These are phyloP conservation scores for Candida caryicola DNA, from an alignment of 805 yeast genomes.

Conservation along the genomic window DNA sequence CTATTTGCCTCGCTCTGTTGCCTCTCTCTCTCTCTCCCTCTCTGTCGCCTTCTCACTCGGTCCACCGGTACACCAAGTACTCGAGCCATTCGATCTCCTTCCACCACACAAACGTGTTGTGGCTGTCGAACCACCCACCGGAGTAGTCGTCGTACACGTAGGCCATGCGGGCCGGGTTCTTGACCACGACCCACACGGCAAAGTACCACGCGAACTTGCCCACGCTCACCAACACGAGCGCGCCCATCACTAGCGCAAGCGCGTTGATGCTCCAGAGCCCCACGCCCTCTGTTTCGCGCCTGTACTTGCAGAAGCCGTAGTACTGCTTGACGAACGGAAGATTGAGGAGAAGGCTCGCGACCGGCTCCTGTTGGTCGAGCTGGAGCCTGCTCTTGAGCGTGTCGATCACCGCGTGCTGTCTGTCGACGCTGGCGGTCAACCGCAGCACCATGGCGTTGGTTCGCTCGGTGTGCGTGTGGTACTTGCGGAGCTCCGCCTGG, in stretches of 20 bases:
- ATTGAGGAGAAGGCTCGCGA: constrained; percentile 15
- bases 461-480: constrained; percentile 9
- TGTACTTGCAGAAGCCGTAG: constrained; percentile 22
- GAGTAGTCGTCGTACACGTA: constrained; percentile 15
- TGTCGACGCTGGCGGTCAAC: constrained; percentile 14
- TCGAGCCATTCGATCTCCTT: constrained; percentile 31
- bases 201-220: constrained; percentile 17
- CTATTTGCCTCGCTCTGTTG: not conserved
- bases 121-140: constrained; percentile 7
- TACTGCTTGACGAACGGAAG: constrained; percentile 33
- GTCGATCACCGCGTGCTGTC: constrained; percentile 22
- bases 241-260: constrained; percentile 20
- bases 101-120: constrained; percentile 27
- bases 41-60: constrained; percentile 1
- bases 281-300: constrained; percentile 16
- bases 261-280: constrained; percentile 21
- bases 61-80: constrained; percentile 18
- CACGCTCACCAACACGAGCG: constrained; percentile 18
- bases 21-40: not conserved
- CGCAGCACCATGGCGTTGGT: constrained; percentile 5
- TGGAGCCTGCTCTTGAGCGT: constrained; percentile 7
- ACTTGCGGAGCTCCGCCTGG: constrained; percentile 4
- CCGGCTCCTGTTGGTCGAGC: not conserved
- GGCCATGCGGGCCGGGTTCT: not conserved
- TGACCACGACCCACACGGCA: constrained; percentile 5